A percentile compares a stretch with the other conserved stretches of the same genome.
These are phyloP conservation scores for Quercus suber DNA, from an alignment of 306 rosid species.

Conservation along the genomic window DNA sequence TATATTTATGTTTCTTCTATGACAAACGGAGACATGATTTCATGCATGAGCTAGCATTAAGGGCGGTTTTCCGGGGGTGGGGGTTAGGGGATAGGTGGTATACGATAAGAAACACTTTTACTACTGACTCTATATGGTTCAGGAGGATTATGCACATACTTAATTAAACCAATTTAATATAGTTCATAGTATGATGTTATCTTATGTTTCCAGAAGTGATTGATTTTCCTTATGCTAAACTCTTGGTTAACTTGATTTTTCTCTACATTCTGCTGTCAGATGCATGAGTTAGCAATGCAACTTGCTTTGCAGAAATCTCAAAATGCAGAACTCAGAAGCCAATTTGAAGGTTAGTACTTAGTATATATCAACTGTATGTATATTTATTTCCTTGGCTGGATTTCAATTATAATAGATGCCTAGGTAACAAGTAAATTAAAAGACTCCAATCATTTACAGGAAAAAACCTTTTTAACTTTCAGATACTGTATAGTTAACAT, in stretches of 20 bases:
- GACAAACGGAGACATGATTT: neutral
- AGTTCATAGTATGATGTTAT: neutral
- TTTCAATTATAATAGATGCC: neutral
- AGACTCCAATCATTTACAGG: neutral
- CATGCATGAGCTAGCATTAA: neutral
- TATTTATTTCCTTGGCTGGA: neutral
- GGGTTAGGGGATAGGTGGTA: neutral
- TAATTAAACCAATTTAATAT: neutral
- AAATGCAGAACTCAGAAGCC: slow-evolving; percentile 69
- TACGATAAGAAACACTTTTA: neutral
- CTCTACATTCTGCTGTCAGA: slow-evolving; percentile 34
- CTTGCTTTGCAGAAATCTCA: slow-evolving; percentile 82
- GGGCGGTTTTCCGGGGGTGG: neutral
- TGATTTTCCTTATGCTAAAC: slow-evolving; percentile 9
- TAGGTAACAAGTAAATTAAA: neutral
- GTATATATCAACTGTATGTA: neutral
- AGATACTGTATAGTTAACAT: too few relatives aligned
- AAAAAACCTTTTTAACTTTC: neutral
- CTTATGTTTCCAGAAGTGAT: neutral
- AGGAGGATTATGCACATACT: neutral
- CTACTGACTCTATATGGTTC: neutral
- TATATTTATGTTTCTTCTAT: neutral
- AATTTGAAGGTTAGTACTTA: slow-evolving; percentile 76
- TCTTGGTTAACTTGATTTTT: neutral
- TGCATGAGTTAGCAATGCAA: slow-evolving; percentile 81